A percentile compares a stretch with the other conserved stretches of the same genome.
phyloP scores from a whole-genome alignment of 192 early-diverging fungal genomes.

The Backusella mclennaniae region DNA sequence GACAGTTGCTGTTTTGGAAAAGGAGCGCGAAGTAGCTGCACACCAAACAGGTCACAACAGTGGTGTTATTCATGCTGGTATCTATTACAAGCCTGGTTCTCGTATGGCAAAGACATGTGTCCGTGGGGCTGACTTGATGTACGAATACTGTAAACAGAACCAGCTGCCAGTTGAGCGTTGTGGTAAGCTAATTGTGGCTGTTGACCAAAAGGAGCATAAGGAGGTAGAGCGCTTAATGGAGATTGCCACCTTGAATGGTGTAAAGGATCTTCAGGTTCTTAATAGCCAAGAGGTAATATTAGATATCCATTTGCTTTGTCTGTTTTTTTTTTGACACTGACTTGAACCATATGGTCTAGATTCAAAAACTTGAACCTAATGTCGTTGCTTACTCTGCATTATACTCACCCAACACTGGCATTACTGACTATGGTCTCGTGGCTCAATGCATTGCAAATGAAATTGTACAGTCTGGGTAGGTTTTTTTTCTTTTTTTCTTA shows the following conservation, averaged over 20 bases:
- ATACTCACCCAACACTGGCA: slow-evolving; percentile 39
- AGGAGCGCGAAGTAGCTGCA: slow-evolving; percentile 35
- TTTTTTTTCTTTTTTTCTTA: neutral
- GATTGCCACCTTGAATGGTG: slow-evolving; percentile 30
- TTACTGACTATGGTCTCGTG: slow-evolving; percentile 30
- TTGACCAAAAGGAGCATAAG: slow-evolving; percentile 30
- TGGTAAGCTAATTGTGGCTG: slow-evolving; percentile 55
- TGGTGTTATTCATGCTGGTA: slow-evolving; percentile 37
- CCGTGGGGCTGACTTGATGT: slow-evolving; percentile 49
- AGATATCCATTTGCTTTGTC: neutral
- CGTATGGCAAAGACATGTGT: slow-evolving; percentile 42
- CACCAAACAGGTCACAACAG: slow-evolving; percentile 39
- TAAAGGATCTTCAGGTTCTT: slow-evolving; percentile 31
- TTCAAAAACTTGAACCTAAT: slow-evolving; percentile 34
- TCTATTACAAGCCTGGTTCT: slow-evolving; percentile 34
- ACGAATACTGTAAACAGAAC: slow-evolving; percentile 42
- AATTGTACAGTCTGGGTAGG: slow-evolving; percentile 32
- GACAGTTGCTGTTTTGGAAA: slow-evolving; percentile 35
- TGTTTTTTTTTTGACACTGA: neutral
- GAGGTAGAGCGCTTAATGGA: slow-evolving; percentile 33
- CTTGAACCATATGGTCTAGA: slow-evolving; percentile 8
- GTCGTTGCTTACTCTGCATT: slow-evolving; percentile 33
- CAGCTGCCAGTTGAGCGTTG: slow-evolving; percentile 40
- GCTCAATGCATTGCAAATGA: slow-evolving; percentile 32
- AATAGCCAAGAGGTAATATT: slow-evolving; percentile 24